Evolutionary conservation across 345 rosid species (phyloP).

Genomic region (Barbarea vulgaris): DNA sequence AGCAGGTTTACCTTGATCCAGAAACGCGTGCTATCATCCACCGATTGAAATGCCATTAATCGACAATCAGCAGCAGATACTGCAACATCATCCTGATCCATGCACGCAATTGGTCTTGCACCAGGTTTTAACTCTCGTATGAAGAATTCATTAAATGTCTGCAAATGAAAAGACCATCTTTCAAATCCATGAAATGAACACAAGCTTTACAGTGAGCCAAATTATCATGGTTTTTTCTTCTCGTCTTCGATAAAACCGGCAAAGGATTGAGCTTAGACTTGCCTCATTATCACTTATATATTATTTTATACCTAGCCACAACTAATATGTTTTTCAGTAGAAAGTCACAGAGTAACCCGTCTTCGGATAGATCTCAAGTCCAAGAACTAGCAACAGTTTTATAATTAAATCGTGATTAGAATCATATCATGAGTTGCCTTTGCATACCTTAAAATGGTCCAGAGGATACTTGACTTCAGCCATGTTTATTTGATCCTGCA

Average conservation of each 20-base stretch:
- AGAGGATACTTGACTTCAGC: conserved; percentile 86
- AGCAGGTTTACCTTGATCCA: conserved; percentile 81
- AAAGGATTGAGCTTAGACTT: background rate
- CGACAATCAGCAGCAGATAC: conserved; percentile 91
- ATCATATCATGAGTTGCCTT: conserved; percentile 8
- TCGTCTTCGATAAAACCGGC: background rate
- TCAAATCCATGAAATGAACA: conserved; percentile 19
- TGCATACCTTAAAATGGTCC: conserved; percentile 87
- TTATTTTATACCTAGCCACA: conserved; percentile 12
- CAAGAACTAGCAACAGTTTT: conserved; percentile 4
- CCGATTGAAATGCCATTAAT: conserved; percentile 72
- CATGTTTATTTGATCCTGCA: conserved; percentile 92
- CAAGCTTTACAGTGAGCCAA: conserved; percentile 12
- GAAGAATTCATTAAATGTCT: conserved; percentile 97
- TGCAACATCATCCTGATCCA: conserved; percentile 68
- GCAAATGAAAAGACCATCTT: conserved; percentile 32
- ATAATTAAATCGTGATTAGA: background rate
- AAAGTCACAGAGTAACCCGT: background rate
- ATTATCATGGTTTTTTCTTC: background rate
- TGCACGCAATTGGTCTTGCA: conserved; percentile 73
- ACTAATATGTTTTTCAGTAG: background rate
- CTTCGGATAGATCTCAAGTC: conserved; percentile 7
- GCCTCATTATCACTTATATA: conserved; percentile 1
- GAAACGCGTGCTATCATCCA: conserved; percentile 67
- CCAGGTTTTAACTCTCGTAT: conserved; percentile 86